Evolutionary conservation across 495 filamentous ascomycete genomes (phyloP).

Genomic region (Penicillium chermesinum): DNA sequence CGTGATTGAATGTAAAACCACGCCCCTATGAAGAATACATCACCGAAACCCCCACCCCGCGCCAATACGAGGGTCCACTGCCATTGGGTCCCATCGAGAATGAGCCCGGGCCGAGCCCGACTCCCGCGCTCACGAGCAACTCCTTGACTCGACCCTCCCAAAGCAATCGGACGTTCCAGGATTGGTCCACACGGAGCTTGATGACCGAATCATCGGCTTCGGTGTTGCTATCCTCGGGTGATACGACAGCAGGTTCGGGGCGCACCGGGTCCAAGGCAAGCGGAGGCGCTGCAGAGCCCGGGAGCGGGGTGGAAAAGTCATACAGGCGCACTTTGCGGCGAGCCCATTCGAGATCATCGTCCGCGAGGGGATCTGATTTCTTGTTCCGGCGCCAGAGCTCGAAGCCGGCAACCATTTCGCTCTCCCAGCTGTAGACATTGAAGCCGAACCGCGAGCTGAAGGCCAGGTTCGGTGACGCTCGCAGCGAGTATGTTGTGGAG

Average conservation of each 20-base stretch:
- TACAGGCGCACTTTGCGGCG: constrained; percentile 36
- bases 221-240: constrained; percentile 32
- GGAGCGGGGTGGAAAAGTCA: constrained; percentile 22
- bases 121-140: constrained; percentile 83
- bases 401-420: constrained; percentile 80
- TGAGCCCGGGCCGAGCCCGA: constrained; percentile 56
- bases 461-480: constrained; percentile 72
- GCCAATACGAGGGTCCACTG: constrained; percentile 53
- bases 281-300: constrained; percentile 20
- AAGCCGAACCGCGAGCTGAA: constrained; percentile 91
- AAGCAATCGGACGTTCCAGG: constrained; percentile 73
- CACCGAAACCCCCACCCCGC: constrained; percentile 76
- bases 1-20: not conserved
- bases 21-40: constrained; percentile 67
- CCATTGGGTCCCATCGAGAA: constrained; percentile 40
- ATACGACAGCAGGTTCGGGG: constrained; percentile 12
- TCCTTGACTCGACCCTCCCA: constrained; percentile 96
- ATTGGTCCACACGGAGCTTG: constrained; percentile 82
- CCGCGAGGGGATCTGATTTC: constrained; percentile 23
- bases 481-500: constrained; percentile 82
- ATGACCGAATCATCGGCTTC: constrained; percentile 79
- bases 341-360: constrained; percentile 44
- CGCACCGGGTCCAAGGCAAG: constrained; percentile 17
- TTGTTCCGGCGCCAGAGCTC: constrained; percentile 74
- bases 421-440: constrained; percentile 97